phyloP scores from a whole-genome alignment of 108 stramenopile species.

The Conticribra weissflogii region DNA sequence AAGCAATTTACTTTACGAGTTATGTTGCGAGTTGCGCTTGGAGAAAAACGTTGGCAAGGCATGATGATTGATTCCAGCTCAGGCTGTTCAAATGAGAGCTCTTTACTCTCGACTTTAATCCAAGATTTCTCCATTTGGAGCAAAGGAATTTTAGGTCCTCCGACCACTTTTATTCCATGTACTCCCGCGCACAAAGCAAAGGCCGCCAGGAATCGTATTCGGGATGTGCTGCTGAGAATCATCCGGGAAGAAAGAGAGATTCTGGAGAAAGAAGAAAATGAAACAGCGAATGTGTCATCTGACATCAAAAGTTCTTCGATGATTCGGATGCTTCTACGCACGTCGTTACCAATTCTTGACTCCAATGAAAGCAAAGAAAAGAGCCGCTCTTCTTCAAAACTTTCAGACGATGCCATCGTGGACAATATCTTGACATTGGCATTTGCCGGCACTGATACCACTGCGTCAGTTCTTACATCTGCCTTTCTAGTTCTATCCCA shows the following conservation, averaged over 20 bases:
- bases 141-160: slow-evolving; percentile 30
- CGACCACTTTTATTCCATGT: slow-evolving; percentile 33
- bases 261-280: not conserved
- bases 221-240: slow-evolving; percentile 12
- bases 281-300: not conserved
- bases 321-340: not conserved
- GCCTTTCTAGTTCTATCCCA: slow-evolving; percentile 28
- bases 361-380: not conserved
- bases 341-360: not conserved
- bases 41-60: slow-evolving; percentile 17
- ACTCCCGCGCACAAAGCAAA: slow-evolving; percentile 37
- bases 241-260: slow-evolving; percentile 22
- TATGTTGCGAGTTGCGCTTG: slow-evolving; percentile 28
- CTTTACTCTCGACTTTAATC: slow-evolving; percentile 1
- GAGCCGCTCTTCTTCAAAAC: not conserved
- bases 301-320: not conserved
- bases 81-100: not conserved
- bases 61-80: not conserved
- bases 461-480: slow-evolving; percentile 33
- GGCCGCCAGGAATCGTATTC: slow-evolving; percentile 34
- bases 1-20: slow-evolving; percentile 32
- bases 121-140: slow-evolving; percentile 39
- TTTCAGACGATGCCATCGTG: slow-evolving; percentile 33
- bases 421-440: slow-evolving; percentile 46
- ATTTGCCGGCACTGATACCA: slow-evolving; percentile 46